A percentile compares a stretch with the other conserved stretches of the same genome.
Evolutionary conservation across 495 filamentous ascomycete genomes (phyloP).

Genomic region (Xylaria nigripes): DNA sequence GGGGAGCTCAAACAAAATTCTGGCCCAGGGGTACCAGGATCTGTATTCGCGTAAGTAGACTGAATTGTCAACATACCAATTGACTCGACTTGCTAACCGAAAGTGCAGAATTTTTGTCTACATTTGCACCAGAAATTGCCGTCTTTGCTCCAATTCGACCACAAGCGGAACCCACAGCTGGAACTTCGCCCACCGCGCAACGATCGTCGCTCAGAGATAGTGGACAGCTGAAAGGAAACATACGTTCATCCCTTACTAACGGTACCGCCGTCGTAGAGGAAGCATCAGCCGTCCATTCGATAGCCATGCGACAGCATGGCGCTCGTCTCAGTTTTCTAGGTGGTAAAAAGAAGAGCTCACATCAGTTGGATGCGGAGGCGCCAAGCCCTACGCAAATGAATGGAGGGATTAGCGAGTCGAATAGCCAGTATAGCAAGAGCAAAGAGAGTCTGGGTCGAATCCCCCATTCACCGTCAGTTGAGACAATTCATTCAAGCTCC

Average conservation of each 20-base stretch:
- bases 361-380: constrained; percentile 16
- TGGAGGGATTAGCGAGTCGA: constrained; percentile 23
- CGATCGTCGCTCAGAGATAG: constrained; percentile 27
- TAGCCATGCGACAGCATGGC: constrained; percentile 36
- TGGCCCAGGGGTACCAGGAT: constrained; percentile 34
- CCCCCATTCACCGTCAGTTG: constrained; percentile 20
- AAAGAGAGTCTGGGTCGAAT: constrained; percentile 20
- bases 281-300: constrained; percentile 29
- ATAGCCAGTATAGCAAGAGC: constrained; percentile 23
- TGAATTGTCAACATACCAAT: constrained; percentile 19
- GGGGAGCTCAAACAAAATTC: constrained; percentile 47
- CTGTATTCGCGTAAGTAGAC: constrained; percentile 45
- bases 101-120: constrained; percentile 18
- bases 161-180: constrained; percentile 22
- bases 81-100: constrained; percentile 14
- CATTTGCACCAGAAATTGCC: constrained; percentile 53
- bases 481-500: constrained; percentile 13
- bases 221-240: constrained; percentile 17
- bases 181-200: constrained; percentile 37
- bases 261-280: constrained; percentile 33
- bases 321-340: constrained; percentile 42
- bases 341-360: constrained; percentile 33
- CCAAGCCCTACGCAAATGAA: constrained; percentile 18
- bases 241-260: constrained; percentile 15
- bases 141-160: constrained; percentile 40